Percentiles rank a stretch among this genome's conserved stretches.
These are phyloP conservation scores for Russula vinacea DNA, from an alignment of 768 basidiomycete species.

Conservation along the genomic window DNA sequence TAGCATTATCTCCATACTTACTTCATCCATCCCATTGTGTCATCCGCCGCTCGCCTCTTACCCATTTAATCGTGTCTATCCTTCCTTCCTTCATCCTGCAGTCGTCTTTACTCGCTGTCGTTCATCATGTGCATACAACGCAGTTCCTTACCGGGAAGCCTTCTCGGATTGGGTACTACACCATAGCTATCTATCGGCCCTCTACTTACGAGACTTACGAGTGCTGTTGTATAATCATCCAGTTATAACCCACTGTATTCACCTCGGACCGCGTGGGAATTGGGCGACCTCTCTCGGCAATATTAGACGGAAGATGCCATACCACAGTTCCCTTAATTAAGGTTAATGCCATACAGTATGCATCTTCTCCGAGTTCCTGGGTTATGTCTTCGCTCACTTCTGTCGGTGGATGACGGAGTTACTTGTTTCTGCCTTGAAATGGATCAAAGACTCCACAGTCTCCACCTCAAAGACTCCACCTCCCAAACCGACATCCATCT, in stretches of 20 bases:
- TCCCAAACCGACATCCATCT: not conserved
- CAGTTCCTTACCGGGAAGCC: not conserved
- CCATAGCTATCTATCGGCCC: constrained; percentile 15
- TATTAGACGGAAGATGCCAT: constrained; percentile 1
- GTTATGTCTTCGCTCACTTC: not conserved
- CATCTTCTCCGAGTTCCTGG: not conserved
- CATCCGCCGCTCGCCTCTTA: not conserved
- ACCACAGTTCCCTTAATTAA: not conserved
- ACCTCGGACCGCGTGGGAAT: not conserved
- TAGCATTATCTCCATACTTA: constrained; percentile 11
- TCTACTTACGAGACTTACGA: constrained; percentile 16
- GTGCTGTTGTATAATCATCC: constrained; percentile 13
- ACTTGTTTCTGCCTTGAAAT: constrained; percentile 1
- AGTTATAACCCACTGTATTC: not conserved
- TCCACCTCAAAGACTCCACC: not conserved
- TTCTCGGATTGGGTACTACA: constrained; percentile 1
- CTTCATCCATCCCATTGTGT: constrained; percentile 18
- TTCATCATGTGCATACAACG: constrained; percentile 16
- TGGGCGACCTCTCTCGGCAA: not conserved
- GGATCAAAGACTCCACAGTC: not conserved
- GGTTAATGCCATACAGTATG: not conserved
- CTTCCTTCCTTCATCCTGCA: not conserved
- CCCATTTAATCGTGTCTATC: constrained; percentile 4
- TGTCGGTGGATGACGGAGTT: not conserved
- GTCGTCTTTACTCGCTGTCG: constrained; percentile 8